Evolutionary conservation across 306 rosid species (phyloP).

Genomic region (Dryas drummondii): DNA sequence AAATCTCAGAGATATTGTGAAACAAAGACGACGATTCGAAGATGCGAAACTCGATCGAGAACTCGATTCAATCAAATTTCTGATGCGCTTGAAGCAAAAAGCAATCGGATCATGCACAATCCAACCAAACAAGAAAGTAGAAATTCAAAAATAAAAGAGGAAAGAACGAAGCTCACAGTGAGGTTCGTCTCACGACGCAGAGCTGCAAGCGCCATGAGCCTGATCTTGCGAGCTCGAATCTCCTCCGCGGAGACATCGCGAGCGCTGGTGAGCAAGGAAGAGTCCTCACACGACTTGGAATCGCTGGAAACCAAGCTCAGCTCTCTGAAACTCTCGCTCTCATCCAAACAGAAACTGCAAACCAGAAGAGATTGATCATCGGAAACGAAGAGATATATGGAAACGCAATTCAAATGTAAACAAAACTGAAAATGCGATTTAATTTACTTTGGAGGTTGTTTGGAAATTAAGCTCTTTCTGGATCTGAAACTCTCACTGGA

Average conservation of each 20-base stretch:
- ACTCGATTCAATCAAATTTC: too few species aligned
- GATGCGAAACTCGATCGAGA: too few species aligned
- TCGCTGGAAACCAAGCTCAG: constrained; percentile 26
- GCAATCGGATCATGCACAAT: not conserved
- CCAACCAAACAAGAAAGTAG: not conserved
- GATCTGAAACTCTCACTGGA: too few species aligned
- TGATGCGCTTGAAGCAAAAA: not conserved
- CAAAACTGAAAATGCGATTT: too few species aligned
- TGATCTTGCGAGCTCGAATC: constrained; percentile 27
- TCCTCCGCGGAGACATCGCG: constrained; percentile 47
- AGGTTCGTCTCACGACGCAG: constrained; percentile 48
- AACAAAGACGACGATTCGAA: too few species aligned
- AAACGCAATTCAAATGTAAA: too few species aligned
- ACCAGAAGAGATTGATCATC: not conserved
- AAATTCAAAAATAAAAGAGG: not conserved
- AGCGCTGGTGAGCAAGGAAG: constrained; percentile 36
- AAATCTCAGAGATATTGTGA: too few species aligned
- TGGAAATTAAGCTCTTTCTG: too few species aligned
- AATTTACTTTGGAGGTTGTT: too few species aligned
- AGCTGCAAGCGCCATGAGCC: constrained; percentile 37
- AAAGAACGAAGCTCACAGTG: constrained; percentile 36
- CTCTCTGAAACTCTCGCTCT: constrained; percentile 19
- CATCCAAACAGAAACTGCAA: constrained; percentile 37
- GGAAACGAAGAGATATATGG: too few species aligned
- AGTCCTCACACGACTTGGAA: constrained; percentile 33